Percentiles rank a stretch among this genome's conserved stretches.
Evolutionary conservation across 164 flowering plant genomes (phyloP).

Genomic region (Paratinospora sagittata): DNA sequence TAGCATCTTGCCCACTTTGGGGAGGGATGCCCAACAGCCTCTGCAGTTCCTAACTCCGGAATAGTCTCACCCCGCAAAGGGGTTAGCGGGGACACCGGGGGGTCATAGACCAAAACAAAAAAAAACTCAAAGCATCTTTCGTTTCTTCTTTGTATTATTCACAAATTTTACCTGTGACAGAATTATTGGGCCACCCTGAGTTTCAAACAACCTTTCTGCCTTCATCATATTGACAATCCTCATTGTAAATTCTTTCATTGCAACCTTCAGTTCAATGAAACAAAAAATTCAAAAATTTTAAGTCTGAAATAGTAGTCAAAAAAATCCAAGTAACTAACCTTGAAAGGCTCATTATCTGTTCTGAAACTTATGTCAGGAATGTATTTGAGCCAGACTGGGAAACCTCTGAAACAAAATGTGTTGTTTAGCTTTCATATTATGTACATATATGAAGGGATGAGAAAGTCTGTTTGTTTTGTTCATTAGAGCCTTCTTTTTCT

Average conservation of each 20-base stretch:
- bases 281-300: neutral
- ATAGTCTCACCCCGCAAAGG: too few species aligned
- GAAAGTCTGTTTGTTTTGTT: neutral
- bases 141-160: neutral
- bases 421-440: neutral
- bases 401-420: conserved; percentile 47
- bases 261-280: conserved; percentile 28
- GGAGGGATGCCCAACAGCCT: too few species aligned
- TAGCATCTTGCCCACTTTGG: too few species aligned
- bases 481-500: neutral
- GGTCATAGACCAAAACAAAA: too few species aligned
- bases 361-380: conserved; percentile 73
- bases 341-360: conserved; percentile 80
- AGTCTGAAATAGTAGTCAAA: neutral
- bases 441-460: neutral
- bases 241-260: conserved; percentile 56
- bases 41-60: too few species aligned
- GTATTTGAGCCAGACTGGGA: conserved; percentile 91
- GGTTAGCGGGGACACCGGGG: too few species aligned
- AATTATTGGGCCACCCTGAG: conserved; percentile 90
- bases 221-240: conserved; percentile 86
- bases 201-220: conserved; percentile 54
- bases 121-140: too few species aligned
- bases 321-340: conserved; percentile 38
- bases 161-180: conserved; percentile 63